Base-by-base conservation (phyloP, 768 basidiomycete species). In the Leccinum arenicola region DNA sequence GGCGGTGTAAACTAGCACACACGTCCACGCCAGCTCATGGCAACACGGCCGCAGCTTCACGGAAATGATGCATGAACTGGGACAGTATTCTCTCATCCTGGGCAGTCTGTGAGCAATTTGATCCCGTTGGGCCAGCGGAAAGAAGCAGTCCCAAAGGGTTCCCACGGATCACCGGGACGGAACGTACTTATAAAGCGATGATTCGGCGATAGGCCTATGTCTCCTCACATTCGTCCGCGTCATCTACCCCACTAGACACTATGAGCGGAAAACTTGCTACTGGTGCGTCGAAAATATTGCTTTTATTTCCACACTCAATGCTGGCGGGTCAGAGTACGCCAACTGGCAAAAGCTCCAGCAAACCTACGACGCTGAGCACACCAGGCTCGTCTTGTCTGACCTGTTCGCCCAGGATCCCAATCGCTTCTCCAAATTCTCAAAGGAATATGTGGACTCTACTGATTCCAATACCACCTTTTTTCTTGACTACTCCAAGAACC, bases 401-500 rank as follows among this genome's bases (percentile, higher is more conserved):
- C 91, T 99, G 68, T 99, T 99, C 73, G 86, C 86, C 19, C 80
- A 88, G 68, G 95, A 98, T 77, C 87, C 95, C 15, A 60, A 83
- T 56, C 89, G 97, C 59, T 99, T 98, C 80, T 69, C 83, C 51
- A 92, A 88, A 70, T 95, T 94, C 77, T 92, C 88, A 49, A 82
- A 80, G 55, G 81, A 86, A 62, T 95, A 95, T 76, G 79, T 80
- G 43, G 85, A 90, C 25, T 69, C 82, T 7, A 79, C 78, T 47
- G 87, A 88, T 52, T 81, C 87, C 8, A 79, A 81, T 61, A 87
- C 88, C 54, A 88, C 89, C 54, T 83, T 99, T 79, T 84, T 99
- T 60, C 82, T 97, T 70, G 96, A 99, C 76, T 95, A 91, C 79
- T 97, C 94, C 71, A 98, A 99, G 78, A 96, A 98, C 78, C 77